Evolutionary conservation across 495 filamentous ascomycete species (phyloP), one percentile per base, ranked within the genome.

Genomic region (Aspergillus leporis): DNA sequence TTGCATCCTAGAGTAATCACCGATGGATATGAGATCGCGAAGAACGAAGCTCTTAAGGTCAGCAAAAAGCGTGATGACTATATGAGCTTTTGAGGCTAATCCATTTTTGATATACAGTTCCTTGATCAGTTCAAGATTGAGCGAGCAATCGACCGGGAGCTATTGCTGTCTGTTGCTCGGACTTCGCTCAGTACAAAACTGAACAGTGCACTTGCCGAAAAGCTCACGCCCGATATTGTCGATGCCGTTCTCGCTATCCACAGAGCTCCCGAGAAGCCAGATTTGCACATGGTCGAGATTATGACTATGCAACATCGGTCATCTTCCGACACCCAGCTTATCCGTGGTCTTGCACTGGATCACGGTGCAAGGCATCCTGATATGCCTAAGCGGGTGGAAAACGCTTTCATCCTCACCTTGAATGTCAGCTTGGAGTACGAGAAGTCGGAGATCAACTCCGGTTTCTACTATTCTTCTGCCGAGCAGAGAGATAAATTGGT

Each of bases 251-350:
- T 98, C 54, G 82, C 95, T 49, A 99, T 99, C 71, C 93, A 96
- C 78, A 82, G 89, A 68, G 74, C 92, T 28, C 90, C 91, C 30
- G 87, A 86, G 62, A 98, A 97, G 78, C 94, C 94, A 47, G 94
- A 99, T 73, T 75, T 99, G 61, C 93, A 98, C 76, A 99, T 99
- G 94, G 82, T 99, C 61, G 94, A 99, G 75, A 97, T 99, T 63
- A 98, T 98, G 95, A 97, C 95, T 70, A 99, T 99, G 94, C 94
- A 98, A 73, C 94, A 99, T 78, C 91, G 93, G 56, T 90, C 89
- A 38, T 93, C 94, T 48, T 90, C 94, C 12, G 94, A 99, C 72
- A 99, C 94, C 25, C 92, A 96, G 67, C 85, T 99, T 43, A 96
- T 99, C 68, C 85, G 88, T 60, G 94, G 94, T 54, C 82, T 99